Evolutionary conservation across 345 rosid genomes (phyloP), one percentile per base, ranked within the genome.

Genomic region (Lenwebbia sp.): DNA sequence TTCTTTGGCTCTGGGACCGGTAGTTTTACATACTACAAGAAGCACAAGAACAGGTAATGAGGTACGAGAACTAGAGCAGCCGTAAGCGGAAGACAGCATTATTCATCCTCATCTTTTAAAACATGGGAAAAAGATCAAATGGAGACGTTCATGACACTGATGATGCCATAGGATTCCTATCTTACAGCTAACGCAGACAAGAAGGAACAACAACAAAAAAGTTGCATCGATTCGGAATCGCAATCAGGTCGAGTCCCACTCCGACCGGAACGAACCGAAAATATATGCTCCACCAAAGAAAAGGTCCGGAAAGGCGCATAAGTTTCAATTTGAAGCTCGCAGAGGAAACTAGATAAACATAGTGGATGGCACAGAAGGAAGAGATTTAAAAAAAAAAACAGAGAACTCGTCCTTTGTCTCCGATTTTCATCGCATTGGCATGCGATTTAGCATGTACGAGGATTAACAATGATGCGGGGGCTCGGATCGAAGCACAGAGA

Each of bases 21-120:
- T 17, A 74, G 37, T 84, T 86, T 86, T 21, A 54, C 85, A 86
- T 87, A 86, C 87, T 78, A 81, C 83, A 83, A 76, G 53, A 53
- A 81, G 23, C 62, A 74, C 50, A 51, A 44, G 33, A 37, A 55
- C 54, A 13, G 40, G 52, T 17, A 65, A 26, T 33, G 1, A 51
- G 22, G 30, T 74, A 2, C 30, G 23, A 28, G 28, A 54, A 74
- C 7, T 40, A 53, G 55, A 22, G 10, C 56, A 15, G 23, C 17
- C 75, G 1, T 55, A 30, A 62, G 75, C 30, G 41, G 40, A 7
- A 28, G 14, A 30, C 75, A 62, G 40, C 41, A 62, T 30, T 19
- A 15, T 40, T 28, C 75, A 62, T 30, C 40, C 40, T 62, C 22
- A 28, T 62, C 74, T 9, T 62, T 40, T 22, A 41, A 28, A 30